Percentiles rank a stretch among this genome's conserved stretches.
These are phyloP conservation scores for Mrakia blollopis DNA, from an alignment of 768 basidiomycete genomes.

Conservation along the genomic window DNA sequence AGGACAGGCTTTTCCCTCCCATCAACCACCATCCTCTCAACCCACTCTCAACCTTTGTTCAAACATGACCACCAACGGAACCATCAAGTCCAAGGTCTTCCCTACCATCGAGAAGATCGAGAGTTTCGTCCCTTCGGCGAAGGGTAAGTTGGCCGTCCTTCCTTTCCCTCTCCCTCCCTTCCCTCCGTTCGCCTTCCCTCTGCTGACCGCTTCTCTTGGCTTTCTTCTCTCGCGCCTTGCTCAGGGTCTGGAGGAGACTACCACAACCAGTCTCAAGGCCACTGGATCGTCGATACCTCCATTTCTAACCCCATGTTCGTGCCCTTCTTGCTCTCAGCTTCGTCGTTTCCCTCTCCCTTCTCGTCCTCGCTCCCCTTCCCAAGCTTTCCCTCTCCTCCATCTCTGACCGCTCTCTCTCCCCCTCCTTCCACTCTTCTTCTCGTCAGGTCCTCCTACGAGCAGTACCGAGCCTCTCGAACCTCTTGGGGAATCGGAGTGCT, in stretches of 20 bases:
- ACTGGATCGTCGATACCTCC: slow-evolving; percentile 43
- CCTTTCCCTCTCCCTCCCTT: not conserved
- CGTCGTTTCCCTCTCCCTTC: not conserved
- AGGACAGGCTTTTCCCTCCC: not conserved
- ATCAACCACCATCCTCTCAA: not conserved
- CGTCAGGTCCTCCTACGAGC: slow-evolving; percentile 38
- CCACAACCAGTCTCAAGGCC: slow-evolving; percentile 39
- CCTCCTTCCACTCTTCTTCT: not conserved
- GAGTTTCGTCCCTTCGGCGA: slow-evolving; percentile 44
- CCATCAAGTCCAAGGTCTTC: slow-evolving; percentile 13
- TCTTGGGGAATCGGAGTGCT: slow-evolving; percentile 48
- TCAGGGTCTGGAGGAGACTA: slow-evolving; percentile 45
- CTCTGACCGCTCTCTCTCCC: not conserved
- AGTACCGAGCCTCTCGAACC: slow-evolving; percentile 43
- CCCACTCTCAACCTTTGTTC: not conserved
- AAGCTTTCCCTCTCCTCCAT: not conserved
- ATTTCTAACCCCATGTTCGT: slow-evolving; percentile 45
- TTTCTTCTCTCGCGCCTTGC: not conserved
- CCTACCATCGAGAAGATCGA: slow-evolving; percentile 42
- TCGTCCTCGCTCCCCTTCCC: not conserved
- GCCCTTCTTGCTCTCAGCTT: not conserved
- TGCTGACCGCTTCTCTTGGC: not conserved
- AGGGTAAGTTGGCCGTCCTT: slow-evolving; percentile 34
- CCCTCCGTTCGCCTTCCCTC: not conserved
- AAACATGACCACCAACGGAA: not conserved